Evolutionary conservation across 139 green algal species (phyloP), one percentile per base, ranked within the genome.

Genomic region (Coelastrella sp.): DNA sequence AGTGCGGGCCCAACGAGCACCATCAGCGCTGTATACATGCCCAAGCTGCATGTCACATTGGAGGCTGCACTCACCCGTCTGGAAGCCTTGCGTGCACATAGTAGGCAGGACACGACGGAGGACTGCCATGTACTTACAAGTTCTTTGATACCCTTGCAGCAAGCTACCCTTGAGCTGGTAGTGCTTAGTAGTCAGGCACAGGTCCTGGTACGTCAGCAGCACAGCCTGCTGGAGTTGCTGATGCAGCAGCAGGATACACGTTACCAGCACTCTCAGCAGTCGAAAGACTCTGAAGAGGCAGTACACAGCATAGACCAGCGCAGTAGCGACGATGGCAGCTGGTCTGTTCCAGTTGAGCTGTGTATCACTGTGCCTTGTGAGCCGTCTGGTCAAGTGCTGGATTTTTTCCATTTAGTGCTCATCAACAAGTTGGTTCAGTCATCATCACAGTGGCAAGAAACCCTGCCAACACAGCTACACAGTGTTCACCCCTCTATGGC

Each of bases 151-250:
- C 21, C 23, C n/a, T 38, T 48, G 23, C 45, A 69, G 62, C 62
- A 48, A 38, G 71, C 71, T 11, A 23, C 27, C 32, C 71, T 79
- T 13, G 40, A 79, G 41, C 7, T 79, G 38, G 30, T 79, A 7
- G 41, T 57, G 7, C 25, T 79, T 9, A 62, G 71, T 41, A 60
- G 71, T 9, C 23, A 38, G 25, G 62, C 62, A 41, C 71, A 79
- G 71, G 41, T 79, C 25, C 27, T 79, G 25, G 41, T 41, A 25
- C n/a, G 34, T 13, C 71, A 41, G n/a, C 71, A 60, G 27, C n/a
- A 25, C 30, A 79, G 71, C 71, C 35, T 79, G n/a, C n/a, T 62
- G 41, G 38, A 79, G 41, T 37, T 79, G 41, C n/a, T 77, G 17
- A 19, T 62, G 71, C 41, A 62, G 30, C 71, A 79, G 25, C 62